Evolutionary conservation across 768 basidiomycete genomes (phyloP), one percentile per base, ranked within the genome.

Genomic region (Suillus variegatus): DNA sequence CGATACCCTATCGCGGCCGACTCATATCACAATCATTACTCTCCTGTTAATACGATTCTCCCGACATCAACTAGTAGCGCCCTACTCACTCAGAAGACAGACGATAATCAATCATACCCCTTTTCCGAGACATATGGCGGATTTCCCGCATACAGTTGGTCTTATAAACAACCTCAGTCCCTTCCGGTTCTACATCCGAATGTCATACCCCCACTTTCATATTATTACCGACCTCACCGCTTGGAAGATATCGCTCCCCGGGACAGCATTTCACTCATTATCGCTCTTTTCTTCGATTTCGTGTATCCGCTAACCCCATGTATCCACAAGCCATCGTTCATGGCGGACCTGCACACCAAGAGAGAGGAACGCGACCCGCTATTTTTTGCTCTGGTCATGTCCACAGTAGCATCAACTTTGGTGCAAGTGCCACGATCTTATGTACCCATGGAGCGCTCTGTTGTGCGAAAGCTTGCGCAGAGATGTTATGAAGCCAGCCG

Each of bases 271-370:
- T 86, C 87, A 47, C 86, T 92, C 65, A 91, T 97, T 69, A 88
- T 95, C 67, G 85, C 90, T 46, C 85, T 96, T 14, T 97, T 94
- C 80, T 97, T 96, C 74, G 95, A 96, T 75, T 97, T 93, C 74
- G 93, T 96, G 57, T 95, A 95, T 76, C 91, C 93, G 10, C 83
- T 97, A 40, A 96, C 93, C 10, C 95, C 95, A 6, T 94, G 92
- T 75, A 80, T 97, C 52, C 95, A 97, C 79, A 92, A 91, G 73
- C 93, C 93, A 35, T 92, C 91, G 2, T 95, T 95, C 75, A 90
- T 94, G 87, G 90, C 92, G n/a, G 95, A 95, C 78, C 81, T 97
- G 38, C 87, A 90, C 67, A 81, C 87, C 0, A 86, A 86, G 51
- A 78, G 93, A 65, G 95, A 96, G 78, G 93, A 95, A 73, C 85